Evolutionary conservation across 1,284 basidiomycete species (phyloP).

Genomic region (Boletus sp.): DNA sequence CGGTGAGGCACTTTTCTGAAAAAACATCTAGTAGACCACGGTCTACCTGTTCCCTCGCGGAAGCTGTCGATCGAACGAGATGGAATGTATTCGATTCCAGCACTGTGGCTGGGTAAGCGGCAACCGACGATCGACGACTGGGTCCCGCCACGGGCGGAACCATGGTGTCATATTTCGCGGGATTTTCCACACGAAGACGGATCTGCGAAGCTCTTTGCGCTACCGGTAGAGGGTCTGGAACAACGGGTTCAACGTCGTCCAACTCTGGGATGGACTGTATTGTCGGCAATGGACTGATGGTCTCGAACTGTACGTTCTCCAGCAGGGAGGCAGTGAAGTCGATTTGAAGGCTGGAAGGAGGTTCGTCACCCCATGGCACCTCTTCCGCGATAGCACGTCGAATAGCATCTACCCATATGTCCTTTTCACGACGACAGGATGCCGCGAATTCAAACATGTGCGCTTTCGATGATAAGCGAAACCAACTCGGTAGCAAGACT

Average conservation of each 20-base stretch:
- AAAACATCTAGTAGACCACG: constrained; percentile 65
- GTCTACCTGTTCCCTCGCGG: constrained; percentile 66
- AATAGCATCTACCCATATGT: constrained; percentile 74
- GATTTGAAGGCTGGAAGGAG: constrained; percentile 52
- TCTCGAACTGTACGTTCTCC: constrained; percentile 39
- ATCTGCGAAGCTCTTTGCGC: constrained; percentile 11
- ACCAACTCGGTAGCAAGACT: constrained; percentile 78
- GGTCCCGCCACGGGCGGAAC: constrained; percentile 27
- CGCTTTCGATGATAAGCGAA: constrained; percentile 64
- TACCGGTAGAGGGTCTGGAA: constrained; percentile 3
- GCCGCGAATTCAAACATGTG: constrained; percentile 83
- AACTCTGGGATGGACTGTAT: constrained; percentile 62
- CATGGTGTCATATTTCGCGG: constrained; percentile 16
- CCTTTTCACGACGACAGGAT: constrained; percentile 77
- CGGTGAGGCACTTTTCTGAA: constrained; percentile 57
- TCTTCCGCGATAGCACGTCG: constrained; percentile 42
- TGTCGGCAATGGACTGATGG: constrained; percentile 45
- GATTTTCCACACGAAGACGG: constrained; percentile 11
- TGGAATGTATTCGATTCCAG: constrained; percentile 58
- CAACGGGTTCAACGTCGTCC: constrained; percentile 31
- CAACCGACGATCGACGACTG: constrained; percentile 54
- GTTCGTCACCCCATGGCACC: constrained; percentile 52
- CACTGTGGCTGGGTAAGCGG: constrained; percentile 47
- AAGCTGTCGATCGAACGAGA: constrained; percentile 64
- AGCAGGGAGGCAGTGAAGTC: constrained; percentile 36